phyloP scores from a whole-genome alignment of 805 yeast genomes.

The Metschnikowia reukaufii region DNA sequence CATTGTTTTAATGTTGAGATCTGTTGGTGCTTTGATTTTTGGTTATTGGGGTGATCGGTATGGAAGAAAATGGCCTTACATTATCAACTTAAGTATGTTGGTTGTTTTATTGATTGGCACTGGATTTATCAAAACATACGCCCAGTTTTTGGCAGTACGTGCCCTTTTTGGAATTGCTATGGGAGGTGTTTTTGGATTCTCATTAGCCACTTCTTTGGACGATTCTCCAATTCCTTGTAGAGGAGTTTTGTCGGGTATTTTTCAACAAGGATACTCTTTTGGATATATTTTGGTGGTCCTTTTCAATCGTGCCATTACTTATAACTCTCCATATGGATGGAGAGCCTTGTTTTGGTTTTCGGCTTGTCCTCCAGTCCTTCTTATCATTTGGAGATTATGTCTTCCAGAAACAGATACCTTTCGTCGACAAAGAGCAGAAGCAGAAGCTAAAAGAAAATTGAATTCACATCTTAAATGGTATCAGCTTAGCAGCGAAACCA shows the following conservation, averaged over 20 bases:
- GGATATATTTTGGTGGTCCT: constrained; percentile 67
- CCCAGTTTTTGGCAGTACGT: constrained; percentile 61
- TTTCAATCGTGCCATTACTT: constrained; percentile 59
- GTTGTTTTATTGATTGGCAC: constrained; percentile 60
- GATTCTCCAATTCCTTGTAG: constrained; percentile 58
- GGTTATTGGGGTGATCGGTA: constrained; percentile 60
- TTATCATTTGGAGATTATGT: constrained; percentile 56
- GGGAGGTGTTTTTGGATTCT: constrained; percentile 71
- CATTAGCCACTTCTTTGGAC: constrained; percentile 66
- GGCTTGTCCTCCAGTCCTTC: constrained; percentile 61
- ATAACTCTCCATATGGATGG: constrained; percentile 55
- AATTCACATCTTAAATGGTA: constrained; percentile 17
- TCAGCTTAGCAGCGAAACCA: constrained; percentile 14
- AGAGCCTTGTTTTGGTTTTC: constrained; percentile 68
- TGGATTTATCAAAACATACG: constrained; percentile 56
- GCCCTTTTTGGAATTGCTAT: constrained; percentile 65
- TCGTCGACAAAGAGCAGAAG: constrained; percentile 23
- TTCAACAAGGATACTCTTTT: constrained; percentile 79
- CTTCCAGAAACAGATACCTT: constrained; percentile 62
- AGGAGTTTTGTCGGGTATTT: constrained; percentile 63
- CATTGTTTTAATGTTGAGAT: constrained; percentile 64
- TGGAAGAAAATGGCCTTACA: constrained; percentile 62
- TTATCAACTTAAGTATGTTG: constrained; percentile 46
- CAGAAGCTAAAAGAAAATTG: constrained; percentile 12
- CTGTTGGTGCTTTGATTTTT: constrained; percentile 62